A percentile compares a stretch with the other conserved stretches of the same genome.
phyloP scores from a whole-genome alignment of 345 rosid species.

The Sonneratia caseolaris region DNA sequence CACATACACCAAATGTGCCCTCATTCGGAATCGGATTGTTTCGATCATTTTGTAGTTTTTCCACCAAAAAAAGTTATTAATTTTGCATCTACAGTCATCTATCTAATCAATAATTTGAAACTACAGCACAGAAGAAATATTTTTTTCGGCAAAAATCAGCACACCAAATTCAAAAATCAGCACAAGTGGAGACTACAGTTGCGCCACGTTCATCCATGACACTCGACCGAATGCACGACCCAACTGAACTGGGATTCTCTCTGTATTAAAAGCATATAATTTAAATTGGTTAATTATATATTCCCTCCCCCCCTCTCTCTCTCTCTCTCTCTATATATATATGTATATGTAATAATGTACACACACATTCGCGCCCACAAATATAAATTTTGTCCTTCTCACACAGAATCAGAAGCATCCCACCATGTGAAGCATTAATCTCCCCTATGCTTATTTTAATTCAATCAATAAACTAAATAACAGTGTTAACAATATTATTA shows the following conservation, averaged over 20 bases:
- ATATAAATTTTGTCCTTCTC: conserved; percentile 3
- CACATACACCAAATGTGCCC: too few relatives aligned
- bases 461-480: neutral
- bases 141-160: neutral
- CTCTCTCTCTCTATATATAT: neutral
- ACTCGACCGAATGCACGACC: neutral
- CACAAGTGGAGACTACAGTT: neutral
- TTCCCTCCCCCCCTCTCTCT: neutral
- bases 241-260: conserved; percentile 2
- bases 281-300: neutral
- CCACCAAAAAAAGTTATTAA: too few relatives aligned
- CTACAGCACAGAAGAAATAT: neutral
- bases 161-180: neutral
- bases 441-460: neutral
- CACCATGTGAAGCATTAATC: neutral
- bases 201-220: conserved; percentile 1
- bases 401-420: conserved; percentile 4
- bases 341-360: neutral
- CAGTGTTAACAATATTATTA: too few relatives aligned
- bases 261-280: neutral
- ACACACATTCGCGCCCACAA: neutral
- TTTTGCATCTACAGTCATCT: too few relatives aligned
- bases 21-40: too few relatives aligned
- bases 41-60: too few relatives aligned
- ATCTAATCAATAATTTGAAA: too few relatives aligned